These are phyloP conservation scores for Pholiota molesta DNA, from an alignment of 768 basidiomycete species.

Conservation along the genomic window DNA sequence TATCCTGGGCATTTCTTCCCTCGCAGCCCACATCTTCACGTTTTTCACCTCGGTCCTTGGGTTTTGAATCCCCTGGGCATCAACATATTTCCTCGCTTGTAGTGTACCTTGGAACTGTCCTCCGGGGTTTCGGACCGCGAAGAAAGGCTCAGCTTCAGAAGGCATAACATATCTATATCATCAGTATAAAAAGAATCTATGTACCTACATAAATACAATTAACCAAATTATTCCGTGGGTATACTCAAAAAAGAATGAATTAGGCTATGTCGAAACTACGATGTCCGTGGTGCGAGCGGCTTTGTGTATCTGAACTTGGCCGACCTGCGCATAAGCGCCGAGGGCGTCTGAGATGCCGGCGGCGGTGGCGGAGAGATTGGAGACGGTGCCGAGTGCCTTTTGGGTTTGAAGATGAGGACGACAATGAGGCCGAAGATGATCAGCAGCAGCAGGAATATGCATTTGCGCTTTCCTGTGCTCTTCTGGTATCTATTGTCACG, in stretches of 20 bases:
- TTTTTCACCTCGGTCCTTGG: neutral
- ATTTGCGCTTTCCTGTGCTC: slow-evolving; percentile 89
- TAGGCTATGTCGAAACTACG: neutral
- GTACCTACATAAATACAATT: slow-evolving; percentile 7
- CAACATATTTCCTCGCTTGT: no score
- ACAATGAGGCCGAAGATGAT: slow-evolving; percentile 88
- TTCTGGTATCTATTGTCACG: slow-evolving; percentile 76
- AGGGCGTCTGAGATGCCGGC: slow-evolving; percentile 14
- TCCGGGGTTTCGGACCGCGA: neutral
- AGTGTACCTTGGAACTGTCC: no score
- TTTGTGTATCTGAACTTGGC: slow-evolving; percentile 2
- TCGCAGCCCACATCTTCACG: neutral
- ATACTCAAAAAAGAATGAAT: neutral
- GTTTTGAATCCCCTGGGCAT: neutral
- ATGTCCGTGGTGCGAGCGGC: slow-evolving; percentile 8
- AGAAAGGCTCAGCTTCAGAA: neutral
- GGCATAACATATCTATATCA: neutral
- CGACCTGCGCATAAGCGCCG: slow-evolving; percentile 4
- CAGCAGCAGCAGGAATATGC: slow-evolving; percentile 90
- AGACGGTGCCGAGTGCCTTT: slow-evolving; percentile 45
- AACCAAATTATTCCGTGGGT: slow-evolving; percentile 6
- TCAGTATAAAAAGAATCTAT: neutral
- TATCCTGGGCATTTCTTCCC: slow-evolving; percentile 1
- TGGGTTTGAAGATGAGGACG: slow-evolving; percentile 92
- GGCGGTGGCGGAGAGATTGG: slow-evolving; percentile 21